phyloP scores from a whole-genome alignment of 352 stramenopile species.

The Elongisporangium anandrum region DNA sequence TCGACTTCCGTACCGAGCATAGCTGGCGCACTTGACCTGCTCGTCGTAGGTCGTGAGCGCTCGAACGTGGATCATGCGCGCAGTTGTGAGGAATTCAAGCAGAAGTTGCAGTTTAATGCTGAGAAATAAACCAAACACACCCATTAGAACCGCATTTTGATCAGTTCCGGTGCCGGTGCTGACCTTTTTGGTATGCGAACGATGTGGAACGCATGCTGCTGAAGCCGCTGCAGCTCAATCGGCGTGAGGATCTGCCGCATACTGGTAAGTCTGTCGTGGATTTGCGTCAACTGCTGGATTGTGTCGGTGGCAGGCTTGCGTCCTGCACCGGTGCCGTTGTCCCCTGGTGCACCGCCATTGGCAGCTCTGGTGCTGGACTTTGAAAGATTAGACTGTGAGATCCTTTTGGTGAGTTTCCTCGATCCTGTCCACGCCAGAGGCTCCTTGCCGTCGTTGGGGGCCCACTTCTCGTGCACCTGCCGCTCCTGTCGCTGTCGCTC shows the following conservation, averaged over 20 bases:
- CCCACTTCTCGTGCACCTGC: slow-evolving; percentile 20
- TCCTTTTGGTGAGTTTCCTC: neutral
- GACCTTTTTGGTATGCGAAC: slow-evolving; percentile 69
- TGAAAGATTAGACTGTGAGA: neutral
- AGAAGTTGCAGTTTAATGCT: slow-evolving; percentile 65
- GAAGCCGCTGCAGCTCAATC: slow-evolving; percentile 70
- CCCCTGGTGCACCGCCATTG: neutral
- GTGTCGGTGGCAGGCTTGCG: slow-evolving; percentile 10
- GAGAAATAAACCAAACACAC: neutral
- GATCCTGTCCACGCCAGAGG: neutral
- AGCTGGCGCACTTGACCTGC: slow-evolving; percentile 40
- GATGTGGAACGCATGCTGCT: slow-evolving; percentile 52
- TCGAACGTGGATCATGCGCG: slow-evolving; percentile 38
- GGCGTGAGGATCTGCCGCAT: slow-evolving; percentile 80
- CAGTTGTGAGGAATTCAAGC: slow-evolving; percentile 31
- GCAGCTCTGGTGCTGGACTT: neutral
- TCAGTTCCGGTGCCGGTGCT: neutral
- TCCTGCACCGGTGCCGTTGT: slow-evolving; percentile 2
- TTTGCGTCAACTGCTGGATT: slow-evolving; percentile 34
- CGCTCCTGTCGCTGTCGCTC: slow-evolving; percentile 61
- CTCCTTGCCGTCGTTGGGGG: slow-evolving; percentile 1
- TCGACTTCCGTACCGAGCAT: slow-evolving; percentile 27
- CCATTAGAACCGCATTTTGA: neutral
- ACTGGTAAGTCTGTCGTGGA: slow-evolving; percentile 54
- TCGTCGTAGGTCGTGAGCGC: slow-evolving; percentile 46